Percentiles rank a stretch among this genome's conserved stretches.
Conservation (phyloP, 305 asterid species). For the Vinca major region DNA sequence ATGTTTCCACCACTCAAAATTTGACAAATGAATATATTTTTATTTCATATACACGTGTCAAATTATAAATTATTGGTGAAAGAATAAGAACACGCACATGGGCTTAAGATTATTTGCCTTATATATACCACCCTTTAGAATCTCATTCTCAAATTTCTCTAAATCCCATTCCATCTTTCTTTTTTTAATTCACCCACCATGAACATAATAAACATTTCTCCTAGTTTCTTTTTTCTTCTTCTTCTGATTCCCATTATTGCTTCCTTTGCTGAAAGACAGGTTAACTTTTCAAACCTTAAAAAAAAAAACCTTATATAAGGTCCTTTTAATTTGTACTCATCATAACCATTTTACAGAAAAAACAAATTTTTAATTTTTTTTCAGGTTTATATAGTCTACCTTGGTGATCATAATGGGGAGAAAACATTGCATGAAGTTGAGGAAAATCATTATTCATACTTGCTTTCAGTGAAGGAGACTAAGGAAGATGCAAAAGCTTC, state of each 20-base stretch:
- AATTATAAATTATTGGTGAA: no score
- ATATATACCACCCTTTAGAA: no score
- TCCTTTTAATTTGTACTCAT: no score
- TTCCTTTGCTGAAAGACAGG: conserved; percentile 46
- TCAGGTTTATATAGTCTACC: conserved; percentile 70
- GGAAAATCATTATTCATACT: conserved; percentile 59
- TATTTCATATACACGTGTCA: no score
- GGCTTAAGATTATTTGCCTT: no score
- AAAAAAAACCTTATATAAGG: no score
- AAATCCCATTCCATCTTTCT: no score
- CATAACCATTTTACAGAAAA: no score
- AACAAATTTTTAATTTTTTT: neutral
- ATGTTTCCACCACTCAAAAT: no score
- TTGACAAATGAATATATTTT: no score
- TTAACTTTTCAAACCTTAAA: neutral
- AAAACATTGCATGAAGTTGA: conserved; percentile 49
- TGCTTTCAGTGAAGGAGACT: conserved; percentile 48
- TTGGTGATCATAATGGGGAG: conserved; percentile 60
- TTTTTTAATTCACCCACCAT: neutral
- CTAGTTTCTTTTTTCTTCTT: conserved; percentile 17
- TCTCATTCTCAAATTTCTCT: no score
- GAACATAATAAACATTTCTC: conserved; percentile 28
- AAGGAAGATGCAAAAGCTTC: conserved; percentile 70
- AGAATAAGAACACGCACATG: no score
- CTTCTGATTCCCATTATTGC: conserved; percentile 37